Base-by-base conservation (phyloP, 805 yeast species). In the Yarrowia sp. region DNA sequence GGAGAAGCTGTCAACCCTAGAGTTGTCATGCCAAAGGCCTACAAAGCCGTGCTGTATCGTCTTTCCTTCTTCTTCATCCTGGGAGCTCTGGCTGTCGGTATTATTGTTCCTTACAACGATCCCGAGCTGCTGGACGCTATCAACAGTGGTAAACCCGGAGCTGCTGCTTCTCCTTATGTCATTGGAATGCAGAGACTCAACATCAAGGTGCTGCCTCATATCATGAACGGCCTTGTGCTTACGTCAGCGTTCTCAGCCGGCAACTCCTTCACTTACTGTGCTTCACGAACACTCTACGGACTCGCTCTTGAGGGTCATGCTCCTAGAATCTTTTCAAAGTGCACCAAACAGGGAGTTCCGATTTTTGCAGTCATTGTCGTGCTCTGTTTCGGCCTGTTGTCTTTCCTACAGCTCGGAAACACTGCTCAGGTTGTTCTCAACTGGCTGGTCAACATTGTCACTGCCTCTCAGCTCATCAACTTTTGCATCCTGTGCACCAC, bases 161-260 rank as follows among this genome's bases (percentile, higher is more conserved):
- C 89, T 0, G 88, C 86, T 39, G 85, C 90, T 6, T 86, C 92
- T 17, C 95, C 96, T 0, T 90, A 87, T 71, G 95, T 89, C 61
- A 84, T 91, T 70, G 93, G 93, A 2, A 90, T 91, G 91, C 76
- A 78, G 65, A 65, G 74, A 45, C 76, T 90, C 71, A 82, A 84
- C 1, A 87, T 91, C 64, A 83, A 78, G 38, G 86, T 83, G 0
- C 78, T 90, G 55, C 96, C 96, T 36, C 84, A 87, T 71, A 81
- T 91, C 67, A 91, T 92, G 65, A 92, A 92, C 75, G 96, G 84
- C 0, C 83, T 90, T 35, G 81, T 91, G 65, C 79, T 91, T 64
- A 80, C 90, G 5, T 83, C 95, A 1, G 88, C 92, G 0, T 87
- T 90, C 69, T 86, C 92, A 39, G 92, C 96, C 1, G 96, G 96